Evolutionary conservation across 1,284 basidiomycete species (phyloP).

Genomic region (Entoloma clypeatum): DNA sequence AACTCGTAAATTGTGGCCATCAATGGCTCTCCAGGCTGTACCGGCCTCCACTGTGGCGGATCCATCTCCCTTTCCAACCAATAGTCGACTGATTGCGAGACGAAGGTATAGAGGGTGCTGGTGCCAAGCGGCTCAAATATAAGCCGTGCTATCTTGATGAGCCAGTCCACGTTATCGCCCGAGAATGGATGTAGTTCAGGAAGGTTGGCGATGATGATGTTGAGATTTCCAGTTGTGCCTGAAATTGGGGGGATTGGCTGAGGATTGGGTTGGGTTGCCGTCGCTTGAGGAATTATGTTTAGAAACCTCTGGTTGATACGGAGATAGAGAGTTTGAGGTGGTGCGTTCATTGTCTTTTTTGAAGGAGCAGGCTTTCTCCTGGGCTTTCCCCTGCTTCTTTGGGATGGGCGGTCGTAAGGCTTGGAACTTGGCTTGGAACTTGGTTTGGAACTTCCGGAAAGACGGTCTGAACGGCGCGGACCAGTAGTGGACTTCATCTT

Average conservation of each 20-base stretch:
- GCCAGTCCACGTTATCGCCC: slow-evolving; percentile 17
- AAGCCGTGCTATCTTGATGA: slow-evolving; percentile 13
- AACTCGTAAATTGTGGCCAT: slow-evolving; percentile 17
- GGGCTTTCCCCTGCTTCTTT: no score
- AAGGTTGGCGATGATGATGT: slow-evolving; percentile 13
- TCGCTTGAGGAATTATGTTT: background rate
- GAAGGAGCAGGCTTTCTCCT: no score
- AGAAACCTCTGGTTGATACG: slow-evolving; percentile 1
- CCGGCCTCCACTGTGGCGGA: slow-evolving; percentile 6
- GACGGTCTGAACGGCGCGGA: no score
- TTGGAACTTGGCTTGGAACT: no score
- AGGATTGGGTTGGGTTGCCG: slow-evolving; percentile 1
- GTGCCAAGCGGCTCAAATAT: slow-evolving; percentile 16
- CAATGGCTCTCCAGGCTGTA: slow-evolving; percentile 12
- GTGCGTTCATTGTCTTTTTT: no score
- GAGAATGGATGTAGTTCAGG: slow-evolving; percentile 14
- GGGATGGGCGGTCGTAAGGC: no score
- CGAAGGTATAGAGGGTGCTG: slow-evolving; percentile 18
- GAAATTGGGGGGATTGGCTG: slow-evolving; percentile 11
- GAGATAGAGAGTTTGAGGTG: background rate
- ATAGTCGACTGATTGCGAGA: slow-evolving; percentile 11
- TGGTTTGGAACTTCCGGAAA: no score
- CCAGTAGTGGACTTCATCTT: no score
- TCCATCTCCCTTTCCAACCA: slow-evolving; percentile 17
- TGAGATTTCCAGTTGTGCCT: slow-evolving; percentile 12